Base-by-base conservation (phyloP, 2,329 filamentous ascomycete genomes). In the Lachnellula cervina region DNA sequence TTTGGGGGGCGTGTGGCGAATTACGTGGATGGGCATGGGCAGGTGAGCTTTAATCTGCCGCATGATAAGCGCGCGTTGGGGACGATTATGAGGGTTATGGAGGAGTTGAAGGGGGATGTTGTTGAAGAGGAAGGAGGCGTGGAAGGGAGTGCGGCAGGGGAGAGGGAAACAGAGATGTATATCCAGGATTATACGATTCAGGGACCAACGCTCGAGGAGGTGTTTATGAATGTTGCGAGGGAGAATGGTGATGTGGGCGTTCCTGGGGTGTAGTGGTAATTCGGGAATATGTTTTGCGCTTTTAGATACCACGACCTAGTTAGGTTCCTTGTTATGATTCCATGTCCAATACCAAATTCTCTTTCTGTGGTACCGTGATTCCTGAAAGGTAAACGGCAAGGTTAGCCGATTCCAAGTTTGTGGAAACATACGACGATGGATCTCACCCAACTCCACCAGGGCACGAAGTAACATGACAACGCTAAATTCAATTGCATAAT, bases 221-320 rank as follows among this genome's bases (percentile, higher is more conserved):
- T 67, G 14, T 66, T 67, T 45, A 66, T 67, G 63, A 64, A 64
- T 59, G 60, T 67, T 57, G 64, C 63, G 2, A 61, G 62, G 34
- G 60, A 66, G 37, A 34, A 53, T 2, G 61, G 62, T 9, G 50
- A 45, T 56, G 53, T 54, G 49, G 44, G 44, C 5, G 21, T 21
- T 46, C 44, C 23, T 14, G 23, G 44, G 19, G 23, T 46, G 25
- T 46, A 46, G 19, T n/a, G 19, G 11, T 7, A 7, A 4, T 11
- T 17, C 4, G 42, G 5, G 4, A 8, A 21, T 17, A 11, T 17
- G 9, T 7, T 17, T 44, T 21, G 5, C 8, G n/a, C n/a, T 21
- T 44, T 17, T 13, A 44, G 44, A 46, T 46, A 46, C 44, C 42
- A 44, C 19, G 17, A 23, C 13, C 19, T 28, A 23, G 19, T 46